Conservation (phyloP, 441 rosid genomes). For the Sinapis alba region DNA sequence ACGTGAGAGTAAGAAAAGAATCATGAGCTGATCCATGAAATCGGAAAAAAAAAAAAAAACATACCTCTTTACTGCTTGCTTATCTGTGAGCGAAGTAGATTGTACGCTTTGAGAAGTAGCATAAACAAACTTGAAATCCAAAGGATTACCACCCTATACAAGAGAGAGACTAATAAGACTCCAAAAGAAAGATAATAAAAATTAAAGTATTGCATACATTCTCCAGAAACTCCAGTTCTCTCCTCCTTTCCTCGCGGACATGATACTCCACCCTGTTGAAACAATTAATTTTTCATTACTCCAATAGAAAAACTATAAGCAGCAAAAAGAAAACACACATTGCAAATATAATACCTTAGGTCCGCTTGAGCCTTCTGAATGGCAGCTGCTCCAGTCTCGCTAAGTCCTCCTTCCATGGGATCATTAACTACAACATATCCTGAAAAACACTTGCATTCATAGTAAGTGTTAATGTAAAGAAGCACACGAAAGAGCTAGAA, state of each 20-base stretch:
- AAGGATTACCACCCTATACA: slow-evolving; percentile 89
- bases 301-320: slow-evolving; percentile 60
- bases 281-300: slow-evolving; percentile 19
- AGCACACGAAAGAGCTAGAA: not conserved
- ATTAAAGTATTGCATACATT: slow-evolving; percentile 57
- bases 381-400: slow-evolving; percentile 82
- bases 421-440: slow-evolving; percentile 68
- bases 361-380: slow-evolving; percentile 93
- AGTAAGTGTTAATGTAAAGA: not conserved
- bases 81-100: slow-evolving; percentile 83
- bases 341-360: slow-evolving; percentile 59
- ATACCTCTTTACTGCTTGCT: slow-evolving; percentile 79
- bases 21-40: slow-evolving; percentile 12
- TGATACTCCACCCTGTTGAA: slow-evolving; percentile 39
- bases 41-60: slow-evolving; percentile 24
- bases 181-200: not conserved
- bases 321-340: slow-evolving; percentile 11
- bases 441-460: slow-evolving; percentile 67
- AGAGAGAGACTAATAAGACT: slow-evolving; percentile 13
- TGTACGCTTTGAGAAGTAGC: slow-evolving; percentile 78
- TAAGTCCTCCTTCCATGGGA: slow-evolving; percentile 94
- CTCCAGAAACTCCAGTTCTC: slow-evolving; percentile 90
- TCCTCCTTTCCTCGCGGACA: slow-evolving; percentile 82
- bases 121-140: slow-evolving; percentile 83
- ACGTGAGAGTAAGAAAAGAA: slow-evolving; percentile 29